These are phyloP conservation scores for Arthrobotrys iridis DNA, from an alignment of 2,329 filamentous ascomycete species.

Conservation along the genomic window DNA sequence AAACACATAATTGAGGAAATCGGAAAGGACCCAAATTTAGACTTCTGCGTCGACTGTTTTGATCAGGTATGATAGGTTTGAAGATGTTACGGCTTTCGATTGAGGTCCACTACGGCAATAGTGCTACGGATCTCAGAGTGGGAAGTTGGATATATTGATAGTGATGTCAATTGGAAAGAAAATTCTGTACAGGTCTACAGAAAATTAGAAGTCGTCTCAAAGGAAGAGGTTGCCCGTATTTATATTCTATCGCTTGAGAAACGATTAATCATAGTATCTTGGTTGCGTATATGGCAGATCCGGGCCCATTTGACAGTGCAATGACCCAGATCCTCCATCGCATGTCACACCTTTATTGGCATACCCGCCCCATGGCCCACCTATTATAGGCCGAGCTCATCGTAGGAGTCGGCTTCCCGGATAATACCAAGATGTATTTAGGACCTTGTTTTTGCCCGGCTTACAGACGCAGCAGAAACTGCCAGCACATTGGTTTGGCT, in stretches of 20 bases:
- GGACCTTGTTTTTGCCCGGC: neutral
- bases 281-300: neutral
- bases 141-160: neutral
- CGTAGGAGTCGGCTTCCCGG: neutral
- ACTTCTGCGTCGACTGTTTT: neutral
- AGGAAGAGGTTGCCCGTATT: neutral
- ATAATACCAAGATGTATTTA: neutral
- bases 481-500: neutral
- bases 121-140: neutral
- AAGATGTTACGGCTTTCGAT: neutral
- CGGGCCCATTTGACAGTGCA: neutral
- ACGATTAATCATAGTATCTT: neutral
- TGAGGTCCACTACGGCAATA: neutral
- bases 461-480: neutral
- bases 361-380: no score
- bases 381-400: neutral
- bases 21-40: neutral
- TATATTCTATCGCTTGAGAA: neutral
- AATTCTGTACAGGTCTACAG: neutral
- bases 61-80: neutral
- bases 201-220: neutral
- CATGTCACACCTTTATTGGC: conserved; percentile 16
- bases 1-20: conserved; percentile 32
- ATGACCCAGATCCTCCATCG: conserved; percentile 12
- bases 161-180: neutral